phyloP scores from a whole-genome alignment of 1,284 basidiomycete genomes.

The Bondarzewia mesenterica region DNA sequence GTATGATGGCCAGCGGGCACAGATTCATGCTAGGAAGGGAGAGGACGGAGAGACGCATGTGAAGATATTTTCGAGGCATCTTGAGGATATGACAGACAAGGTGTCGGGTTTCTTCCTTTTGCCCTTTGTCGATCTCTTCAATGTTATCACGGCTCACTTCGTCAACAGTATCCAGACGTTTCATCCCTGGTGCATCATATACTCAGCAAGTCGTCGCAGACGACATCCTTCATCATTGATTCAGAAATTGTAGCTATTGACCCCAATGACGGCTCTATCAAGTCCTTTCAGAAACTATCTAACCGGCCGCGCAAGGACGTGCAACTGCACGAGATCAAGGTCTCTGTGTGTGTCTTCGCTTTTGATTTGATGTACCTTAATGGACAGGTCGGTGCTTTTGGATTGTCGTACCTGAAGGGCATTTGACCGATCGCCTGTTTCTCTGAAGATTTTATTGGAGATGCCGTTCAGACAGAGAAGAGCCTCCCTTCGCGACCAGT shows the following conservation, averaged over 20 bases:
- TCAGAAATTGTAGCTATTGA: conserved; percentile 80
- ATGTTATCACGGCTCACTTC: conserved; percentile 6
- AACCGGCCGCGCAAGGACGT: conserved; percentile 86
- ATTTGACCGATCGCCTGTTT: not conserved
- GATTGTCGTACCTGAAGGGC: not conserved
- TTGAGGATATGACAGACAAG: conserved; percentile 91
- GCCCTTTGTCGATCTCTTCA: not conserved
- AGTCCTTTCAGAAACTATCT: conserved; percentile 83
- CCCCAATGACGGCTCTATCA: conserved; percentile 52
- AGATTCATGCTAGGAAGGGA: conserved; percentile 63
- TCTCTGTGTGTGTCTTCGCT: conserved; percentile 80
- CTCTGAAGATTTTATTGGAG: conserved; percentile 56
- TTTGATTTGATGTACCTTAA: conserved; percentile 92
- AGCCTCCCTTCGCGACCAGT: conserved; percentile 47
- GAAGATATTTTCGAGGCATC: conserved; percentile 80
- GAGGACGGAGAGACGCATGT: conserved; percentile 39
- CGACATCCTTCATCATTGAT: conserved; percentile 77
- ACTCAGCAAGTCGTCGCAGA: conserved; percentile 32
- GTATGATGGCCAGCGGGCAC: conserved; percentile 84
- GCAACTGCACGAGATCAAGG: conserved; percentile 67
- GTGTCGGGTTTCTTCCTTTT: conserved; percentile 25
- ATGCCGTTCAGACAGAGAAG: conserved; percentile 71
- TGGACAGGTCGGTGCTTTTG: conserved; percentile 45
- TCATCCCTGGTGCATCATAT: conserved; percentile 46
- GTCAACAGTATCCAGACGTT: conserved; percentile 79